phyloP scores from a whole-genome alignment of 805 yeast genomes.

The Yamadazyma akitaensis region DNA sequence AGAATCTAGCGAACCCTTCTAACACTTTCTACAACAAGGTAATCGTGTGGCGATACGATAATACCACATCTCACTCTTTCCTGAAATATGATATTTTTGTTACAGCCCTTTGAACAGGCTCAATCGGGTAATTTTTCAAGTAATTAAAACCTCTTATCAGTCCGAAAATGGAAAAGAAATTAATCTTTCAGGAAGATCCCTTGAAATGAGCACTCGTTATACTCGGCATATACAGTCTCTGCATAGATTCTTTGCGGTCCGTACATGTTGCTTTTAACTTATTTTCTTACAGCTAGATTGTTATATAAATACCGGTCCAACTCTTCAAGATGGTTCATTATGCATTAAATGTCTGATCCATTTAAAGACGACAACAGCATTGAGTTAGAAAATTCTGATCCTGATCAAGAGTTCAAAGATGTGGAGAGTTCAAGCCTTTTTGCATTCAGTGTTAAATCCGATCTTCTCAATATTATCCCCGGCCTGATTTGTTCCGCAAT shows the following conservation, averaged over 20 bases:
- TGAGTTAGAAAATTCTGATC: conserved; percentile 1
- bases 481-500: conserved; percentile 40
- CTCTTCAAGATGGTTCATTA: conserved; percentile 82
- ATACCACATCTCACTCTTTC: too few relatives aligned
- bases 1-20: too few relatives aligned
- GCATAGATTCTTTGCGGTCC: background rate
- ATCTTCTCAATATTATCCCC: conserved; percentile 15
- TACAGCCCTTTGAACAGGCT: conserved; percentile 11
- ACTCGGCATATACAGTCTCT: background rate
- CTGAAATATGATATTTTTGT: too few relatives aligned
- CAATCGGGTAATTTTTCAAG: conserved; percentile 11
- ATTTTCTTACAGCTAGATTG: background rate
- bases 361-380: conserved; percentile 1
- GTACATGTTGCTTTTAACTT: background rate
- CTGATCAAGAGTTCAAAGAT: conserved; percentile 1
- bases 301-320: conserved; percentile 50
- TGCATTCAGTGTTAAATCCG: conserved; percentile 15
- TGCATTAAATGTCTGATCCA: conserved; percentile 68
- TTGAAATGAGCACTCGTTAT: background rate
- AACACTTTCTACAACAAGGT: too few relatives aligned
- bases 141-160: conserved; percentile 7
- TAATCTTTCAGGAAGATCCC: background rate
- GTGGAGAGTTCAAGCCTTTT: conserved; percentile 13
- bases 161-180: conserved; percentile 8
- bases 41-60: too few relatives aligned